Base-by-base conservation (phyloP, 139 green algal genomes). In the Mesostigma viride region DNA sequence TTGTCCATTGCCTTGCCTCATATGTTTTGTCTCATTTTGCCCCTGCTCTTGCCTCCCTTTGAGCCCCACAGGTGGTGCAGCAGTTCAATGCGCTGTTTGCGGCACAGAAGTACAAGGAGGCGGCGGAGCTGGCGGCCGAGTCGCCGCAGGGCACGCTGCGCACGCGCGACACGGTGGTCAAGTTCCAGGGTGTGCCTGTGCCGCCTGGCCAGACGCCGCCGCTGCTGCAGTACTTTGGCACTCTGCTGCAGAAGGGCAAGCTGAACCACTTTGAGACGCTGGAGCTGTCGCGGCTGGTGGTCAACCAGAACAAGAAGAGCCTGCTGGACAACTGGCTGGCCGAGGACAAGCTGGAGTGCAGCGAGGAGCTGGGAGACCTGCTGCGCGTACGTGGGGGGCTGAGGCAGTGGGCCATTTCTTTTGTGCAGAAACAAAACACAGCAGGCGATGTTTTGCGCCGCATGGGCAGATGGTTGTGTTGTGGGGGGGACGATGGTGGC, bases 261-360 rank as follows among this genome's bases (percentile, higher is more conserved):
- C 86, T 99, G 2, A 99, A 99, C 73, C 76, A 70, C 0, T 81
- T 87, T 44, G 94, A 99, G 83, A 89, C 77, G 31, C 81, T 90
- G 24, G 94, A 99, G 84, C 86, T 99, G 46, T 86, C 86, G 24
- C 78, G 83, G 70, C 85, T 99, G 58, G 93, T 97, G 48, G 78
- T 99, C 65, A 73, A 66, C 56, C 94, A 99, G 76, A 95, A 95
- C 84, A 97, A 97, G 86, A 97, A 97, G 83, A 88, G 94, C 33
- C 84, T 99, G 70, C 80, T 99, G 33, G 86, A 90, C 71, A 95
- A 93, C 81, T 99, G 94, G 94, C 88, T 91, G 77, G 58, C 58
- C 31, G 80, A 86, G 70, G 84, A 89, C 79, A 99, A 99, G 86
- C 84, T 99, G 62, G 80, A 91, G 72, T 85, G 87, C 32, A 89